Percentiles rank a stretch among this genome's conserved stretches.
These are phyloP conservation scores for Diaporthe citriasiana DNA, from an alignment of 2,329 filamentous ascomycete genomes.

Conservation along the genomic window DNA sequence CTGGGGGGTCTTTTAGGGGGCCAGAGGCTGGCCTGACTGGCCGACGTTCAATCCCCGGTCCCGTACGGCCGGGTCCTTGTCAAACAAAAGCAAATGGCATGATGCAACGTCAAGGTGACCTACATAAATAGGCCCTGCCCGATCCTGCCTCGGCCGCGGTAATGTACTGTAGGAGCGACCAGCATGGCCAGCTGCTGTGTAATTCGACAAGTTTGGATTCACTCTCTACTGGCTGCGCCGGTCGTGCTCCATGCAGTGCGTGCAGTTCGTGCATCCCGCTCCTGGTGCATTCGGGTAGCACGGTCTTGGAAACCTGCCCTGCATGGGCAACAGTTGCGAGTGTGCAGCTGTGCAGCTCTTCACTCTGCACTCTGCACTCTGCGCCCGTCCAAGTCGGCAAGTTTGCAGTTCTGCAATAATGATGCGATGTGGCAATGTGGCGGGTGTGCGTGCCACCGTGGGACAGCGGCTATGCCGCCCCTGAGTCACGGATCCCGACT, in stretches of 20 bases:
- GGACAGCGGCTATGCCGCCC: constrained; percentile 19
- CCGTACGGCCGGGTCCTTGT: constrained; percentile 35
- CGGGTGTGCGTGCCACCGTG: constrained; percentile 10
- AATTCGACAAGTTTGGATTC: constrained; percentile 29
- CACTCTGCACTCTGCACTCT: constrained; percentile 13
- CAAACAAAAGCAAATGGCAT: constrained; percentile 36
- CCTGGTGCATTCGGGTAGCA: constrained; percentile 16
- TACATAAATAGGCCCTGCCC: constrained; percentile 22
- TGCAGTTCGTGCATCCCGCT: constrained; percentile 18
- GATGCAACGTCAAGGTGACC: constrained; percentile 32
- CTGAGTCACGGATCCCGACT: constrained; percentile 27
- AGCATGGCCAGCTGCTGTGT: constrained; percentile 34
- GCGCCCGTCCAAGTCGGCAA: neutral
- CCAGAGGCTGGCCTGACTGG: constrained; percentile 3
- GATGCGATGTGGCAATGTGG: constrained; percentile 11
- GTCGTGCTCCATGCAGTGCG: constrained; percentile 20
- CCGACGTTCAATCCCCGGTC: constrained; percentile 19
- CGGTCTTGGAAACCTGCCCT: constrained; percentile 31
- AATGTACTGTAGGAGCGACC: constrained; percentile 20
- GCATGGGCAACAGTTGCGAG: constrained; percentile 20
- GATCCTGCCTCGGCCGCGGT: constrained; percentile 27
- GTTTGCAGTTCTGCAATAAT: neutral
- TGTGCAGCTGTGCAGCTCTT: neutral
- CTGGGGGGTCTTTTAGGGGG: constrained; percentile 1
- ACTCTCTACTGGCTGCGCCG: constrained; percentile 21